A percentile compares a stretch with the other conserved stretches of the same genome.
These are phyloP conservation scores for Ophiostoma novo-ulmi DNA, from an alignment of 2,329 filamentous ascomycete genomes.

Conservation along the genomic window DNA sequence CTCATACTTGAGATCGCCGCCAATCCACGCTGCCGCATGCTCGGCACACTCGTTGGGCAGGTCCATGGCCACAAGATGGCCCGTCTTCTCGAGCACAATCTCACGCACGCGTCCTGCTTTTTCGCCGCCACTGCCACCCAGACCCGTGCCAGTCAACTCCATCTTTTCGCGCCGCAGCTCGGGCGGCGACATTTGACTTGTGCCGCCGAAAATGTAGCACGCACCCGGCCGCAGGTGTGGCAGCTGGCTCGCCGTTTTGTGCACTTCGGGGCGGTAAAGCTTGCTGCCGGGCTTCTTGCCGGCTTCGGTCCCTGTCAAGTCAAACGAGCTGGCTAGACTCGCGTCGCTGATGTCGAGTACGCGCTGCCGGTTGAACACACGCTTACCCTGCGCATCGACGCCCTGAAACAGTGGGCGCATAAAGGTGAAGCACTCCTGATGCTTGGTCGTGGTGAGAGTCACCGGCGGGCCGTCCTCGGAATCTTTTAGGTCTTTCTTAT, in stretches of 20 bases:
- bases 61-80: constrained; percentile 84
- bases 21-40: constrained; percentile 53
- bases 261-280: constrained; percentile 64
- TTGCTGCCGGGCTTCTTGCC: constrained; percentile 37
- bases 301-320: neutral
- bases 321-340: constrained; percentile 28
- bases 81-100: constrained; percentile 58
- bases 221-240: constrained; percentile 58
- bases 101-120: constrained; percentile 62
- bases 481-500: constrained; percentile 27
- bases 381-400: constrained; percentile 36
- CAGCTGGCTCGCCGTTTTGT: constrained; percentile 52
- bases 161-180: constrained; percentile 54
- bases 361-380: constrained; percentile 39
- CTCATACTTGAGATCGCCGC: constrained; percentile 53
- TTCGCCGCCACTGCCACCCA: constrained; percentile 62
- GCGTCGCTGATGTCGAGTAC: constrained; percentile 45
- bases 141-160: constrained; percentile 56
- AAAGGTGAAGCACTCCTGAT: constrained; percentile 82
- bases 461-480: constrained; percentile 39
- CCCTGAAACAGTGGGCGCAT: constrained; percentile 55
- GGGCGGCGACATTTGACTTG: constrained; percentile 52
- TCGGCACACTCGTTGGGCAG: constrained; percentile 61
- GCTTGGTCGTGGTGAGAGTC: constrained; percentile 74
- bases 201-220: constrained; percentile 63